Percentiles rank a stretch among this genome's conserved stretches.
These are phyloP conservation scores for Arthrobotrys entomopaga DNA, from an alignment of 2,329 filamentous ascomycete genomes.

Conservation along the genomic window DNA sequence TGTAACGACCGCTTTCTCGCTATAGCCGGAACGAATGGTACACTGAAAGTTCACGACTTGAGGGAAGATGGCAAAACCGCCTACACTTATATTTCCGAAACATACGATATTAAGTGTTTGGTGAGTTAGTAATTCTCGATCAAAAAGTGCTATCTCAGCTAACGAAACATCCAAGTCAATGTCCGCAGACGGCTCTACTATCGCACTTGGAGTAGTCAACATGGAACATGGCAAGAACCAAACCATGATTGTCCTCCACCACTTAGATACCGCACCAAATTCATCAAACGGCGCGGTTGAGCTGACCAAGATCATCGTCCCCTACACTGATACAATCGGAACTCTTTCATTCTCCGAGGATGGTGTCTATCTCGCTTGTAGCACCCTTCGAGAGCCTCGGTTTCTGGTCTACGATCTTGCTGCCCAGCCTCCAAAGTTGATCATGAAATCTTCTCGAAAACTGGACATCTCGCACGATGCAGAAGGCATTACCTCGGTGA, in stretches of 20 bases:
- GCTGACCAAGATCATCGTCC: conserved; percentile 47
- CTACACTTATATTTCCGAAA: conserved; percentile 54
- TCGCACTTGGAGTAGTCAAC: conserved; percentile 49
- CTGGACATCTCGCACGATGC: conserved; percentile 55
- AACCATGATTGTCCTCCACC: conserved; percentile 54
- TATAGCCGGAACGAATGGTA: conserved; percentile 51
- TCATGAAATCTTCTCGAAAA: conserved; percentile 55
- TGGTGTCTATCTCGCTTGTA: conserved; percentile 53
- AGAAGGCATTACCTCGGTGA: conserved; percentile 52
- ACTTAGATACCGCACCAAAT: conserved; percentile 44
- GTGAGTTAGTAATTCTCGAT: conserved; percentile 16
- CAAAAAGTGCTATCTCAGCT: conserved; percentile 1
- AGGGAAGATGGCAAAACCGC: conserved; percentile 42
- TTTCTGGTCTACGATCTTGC: conserved; percentile 54
- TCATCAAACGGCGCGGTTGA: conserved; percentile 22
- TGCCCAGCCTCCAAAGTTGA: conserved; percentile 48
- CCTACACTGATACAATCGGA: conserved; percentile 45
- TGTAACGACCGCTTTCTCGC: conserved; percentile 50
- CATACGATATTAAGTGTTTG: conserved; percentile 55
- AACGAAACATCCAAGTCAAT: conserved; percentile 33
- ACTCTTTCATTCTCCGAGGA: conserved; percentile 50
- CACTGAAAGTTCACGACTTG: conserved; percentile 51
- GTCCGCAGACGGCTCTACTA: conserved; percentile 48
- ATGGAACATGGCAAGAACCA: conserved; percentile 54
- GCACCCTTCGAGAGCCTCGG: conserved; percentile 50